Conservation (phyloP, 2,329 filamentous ascomycete genomes). For the Myriosclerotinia curreyana region DNA sequence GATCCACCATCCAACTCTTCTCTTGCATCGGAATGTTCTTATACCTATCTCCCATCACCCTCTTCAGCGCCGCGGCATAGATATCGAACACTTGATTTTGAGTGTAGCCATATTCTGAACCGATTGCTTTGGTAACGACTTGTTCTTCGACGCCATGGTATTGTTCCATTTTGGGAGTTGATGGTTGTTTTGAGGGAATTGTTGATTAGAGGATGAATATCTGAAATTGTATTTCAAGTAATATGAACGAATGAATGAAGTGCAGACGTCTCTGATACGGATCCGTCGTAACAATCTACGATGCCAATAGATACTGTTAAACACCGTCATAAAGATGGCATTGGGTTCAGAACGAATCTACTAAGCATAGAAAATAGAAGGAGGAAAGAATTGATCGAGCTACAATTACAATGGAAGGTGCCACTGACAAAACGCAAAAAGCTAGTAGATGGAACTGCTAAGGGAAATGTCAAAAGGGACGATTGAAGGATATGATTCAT, state of each 20-base stretch:
- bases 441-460: neutral
- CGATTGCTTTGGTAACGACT: neutral
- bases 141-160: no score
- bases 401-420: neutral
- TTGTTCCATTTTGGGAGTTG: neutral
- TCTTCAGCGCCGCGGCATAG: neutral
- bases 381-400: neutral
- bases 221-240: no score
- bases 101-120: neutral
- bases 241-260: no score
- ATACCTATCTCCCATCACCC: neutral
- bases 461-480: neutral
- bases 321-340: neutral
- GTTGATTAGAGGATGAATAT: no score
- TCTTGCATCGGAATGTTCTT: neutral
- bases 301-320: neutral
- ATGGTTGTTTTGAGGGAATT: no score
- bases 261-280: no score
- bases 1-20: neutral
- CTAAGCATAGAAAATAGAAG: neutral
- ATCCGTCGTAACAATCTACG: no score
- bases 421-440: neutral
- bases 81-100: neutral
- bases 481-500: neutral
- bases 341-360: neutral